These are phyloP conservation scores for Argentina anserina DNA, from an alignment of 306 rosid species.

Conservation along the genomic window DNA sequence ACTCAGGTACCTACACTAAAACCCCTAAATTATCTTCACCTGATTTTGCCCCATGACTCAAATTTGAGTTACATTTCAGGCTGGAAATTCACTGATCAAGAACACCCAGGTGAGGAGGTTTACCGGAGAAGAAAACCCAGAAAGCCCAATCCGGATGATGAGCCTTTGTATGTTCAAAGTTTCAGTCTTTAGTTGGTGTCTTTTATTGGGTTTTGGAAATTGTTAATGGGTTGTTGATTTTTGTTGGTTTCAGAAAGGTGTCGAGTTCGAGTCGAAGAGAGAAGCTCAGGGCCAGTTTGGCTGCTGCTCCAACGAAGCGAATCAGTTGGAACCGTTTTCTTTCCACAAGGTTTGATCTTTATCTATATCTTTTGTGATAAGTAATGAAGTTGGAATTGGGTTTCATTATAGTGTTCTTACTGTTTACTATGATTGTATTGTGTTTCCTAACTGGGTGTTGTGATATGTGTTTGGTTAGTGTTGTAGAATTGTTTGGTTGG, in stretches of 20 bases:
- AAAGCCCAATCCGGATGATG: conserved; percentile 17
- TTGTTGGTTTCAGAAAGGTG: conserved; percentile 30
- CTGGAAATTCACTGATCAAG: conserved; percentile 18
- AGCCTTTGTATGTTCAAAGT: conserved; percentile 29
- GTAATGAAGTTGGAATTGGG: not conserved
- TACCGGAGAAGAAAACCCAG: conserved; percentile 57
- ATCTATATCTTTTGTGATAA: not conserved
- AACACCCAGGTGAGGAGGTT: conserved; percentile 36
- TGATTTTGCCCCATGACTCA: not conserved
- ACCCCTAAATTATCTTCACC: not conserved
- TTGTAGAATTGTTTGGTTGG: too few species aligned
- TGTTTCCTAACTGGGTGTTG: not conserved
- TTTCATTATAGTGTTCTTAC: not conserved
- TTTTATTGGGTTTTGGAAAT: not conserved
- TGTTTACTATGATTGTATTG: not conserved
- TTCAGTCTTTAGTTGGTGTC: not conserved
- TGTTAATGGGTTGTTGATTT: not conserved
- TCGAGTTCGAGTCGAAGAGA: conserved; percentile 18
- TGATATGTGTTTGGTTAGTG: conserved; percentile 6
- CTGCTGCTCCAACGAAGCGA: conserved; percentile 42
- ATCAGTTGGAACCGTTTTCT: conserved; percentile 90
- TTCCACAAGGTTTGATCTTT: conserved; percentile 61
- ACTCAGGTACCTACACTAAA: not conserved
- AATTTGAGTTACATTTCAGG: conserved; percentile 18
- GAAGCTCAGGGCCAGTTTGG: conserved; percentile 50